Conservation (phyloP, 768 basidiomycete genomes). For the Rhizopogon vinicolor region DNA sequence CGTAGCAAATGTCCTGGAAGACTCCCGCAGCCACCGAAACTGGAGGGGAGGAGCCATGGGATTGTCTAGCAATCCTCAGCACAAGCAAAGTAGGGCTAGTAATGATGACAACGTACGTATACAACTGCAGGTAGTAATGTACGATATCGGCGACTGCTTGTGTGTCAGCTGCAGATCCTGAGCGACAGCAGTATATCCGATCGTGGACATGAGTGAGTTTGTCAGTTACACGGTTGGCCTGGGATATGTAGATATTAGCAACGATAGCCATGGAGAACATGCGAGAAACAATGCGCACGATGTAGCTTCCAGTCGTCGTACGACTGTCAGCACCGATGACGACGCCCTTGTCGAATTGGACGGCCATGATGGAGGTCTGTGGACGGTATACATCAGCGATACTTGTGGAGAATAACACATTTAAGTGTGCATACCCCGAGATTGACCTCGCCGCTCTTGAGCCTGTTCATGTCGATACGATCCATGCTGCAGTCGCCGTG, state of each 20-base stretch:
- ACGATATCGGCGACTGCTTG: conserved; percentile 94
- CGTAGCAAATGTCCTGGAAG: conserved; percentile 88
- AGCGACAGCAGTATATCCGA: conserved; percentile 98
- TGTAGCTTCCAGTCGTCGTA: conserved; percentile 95
- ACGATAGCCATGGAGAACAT: background rate
- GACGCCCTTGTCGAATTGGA: conserved; percentile 92
- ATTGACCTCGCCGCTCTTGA: conserved; percentile 96
- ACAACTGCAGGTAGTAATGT: conserved; percentile 76
- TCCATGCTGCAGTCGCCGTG: conserved; percentile 38
- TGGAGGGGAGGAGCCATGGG: conserved; percentile 60
- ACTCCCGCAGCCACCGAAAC: conserved; percentile 78
- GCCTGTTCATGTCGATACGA: conserved; percentile 75
- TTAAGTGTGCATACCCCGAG: conserved; percentile 72
- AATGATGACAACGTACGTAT: conserved; percentile 43
- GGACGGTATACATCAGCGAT: background rate
- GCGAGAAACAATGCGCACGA: conserved; percentile 48
- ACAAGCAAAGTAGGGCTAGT: background rate
- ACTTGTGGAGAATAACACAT: background rate
- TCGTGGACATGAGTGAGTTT: conserved; percentile 96
- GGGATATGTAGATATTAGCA: conserved; percentile 4
- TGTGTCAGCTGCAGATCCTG: conserved; percentile 96
- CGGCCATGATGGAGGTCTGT: conserved; percentile 99
- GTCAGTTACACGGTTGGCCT: conserved; percentile 99
- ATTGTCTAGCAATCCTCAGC: conserved; percentile 37
- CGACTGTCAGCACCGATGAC: conserved; percentile 96